Percentiles rank a stretch among this genome's conserved stretches.
phyloP scores from a whole-genome alignment of 75 land plant genomes.

The Ceratopteris richardii region DNA sequence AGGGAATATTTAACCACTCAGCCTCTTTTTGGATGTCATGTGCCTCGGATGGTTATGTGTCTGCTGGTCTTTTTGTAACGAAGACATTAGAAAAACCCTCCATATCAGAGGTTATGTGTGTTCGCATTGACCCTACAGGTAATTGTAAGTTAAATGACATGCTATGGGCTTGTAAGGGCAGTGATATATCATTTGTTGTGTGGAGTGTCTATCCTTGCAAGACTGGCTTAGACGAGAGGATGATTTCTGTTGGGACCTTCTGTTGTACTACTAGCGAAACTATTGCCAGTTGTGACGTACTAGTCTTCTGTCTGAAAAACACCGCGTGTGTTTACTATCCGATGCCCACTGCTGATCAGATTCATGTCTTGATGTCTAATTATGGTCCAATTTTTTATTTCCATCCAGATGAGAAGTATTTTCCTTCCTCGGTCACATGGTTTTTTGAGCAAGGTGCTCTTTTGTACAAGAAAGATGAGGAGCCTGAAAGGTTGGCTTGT shows the following conservation, averaged over 20 bases:
- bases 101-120: constrained; percentile 42
- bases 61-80: constrained; percentile 57
- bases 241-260: constrained; percentile 45
- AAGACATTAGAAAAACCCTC: constrained; percentile 44
- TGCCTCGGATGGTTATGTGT: constrained; percentile 62
- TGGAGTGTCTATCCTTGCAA: constrained; percentile 26
- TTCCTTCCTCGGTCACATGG: too few species aligned
- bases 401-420: too few species aligned
- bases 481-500: too few species aligned
- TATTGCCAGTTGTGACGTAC: too few species aligned
- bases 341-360: too few species aligned
- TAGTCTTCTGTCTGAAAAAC: constrained; percentile 59
- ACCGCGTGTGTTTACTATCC: constrained; percentile 26
- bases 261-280: constrained; percentile 9
- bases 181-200: constrained; percentile 12
- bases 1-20: constrained; percentile 38
- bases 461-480: too few species aligned
- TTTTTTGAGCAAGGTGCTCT: too few species aligned
- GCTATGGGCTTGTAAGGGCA: constrained; percentile 38
- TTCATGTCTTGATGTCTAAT: too few species aligned
- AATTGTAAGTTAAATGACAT: constrained; percentile 22
- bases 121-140: constrained; percentile 54
- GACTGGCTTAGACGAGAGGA: constrained; percentile 31
- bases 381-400: too few species aligned
- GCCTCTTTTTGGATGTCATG: constrained; percentile 65